These are phyloP conservation scores for Wickerhamiella kurtzmanii DNA, from an alignment of 805 yeast species.

Conservation along the genomic window DNA sequence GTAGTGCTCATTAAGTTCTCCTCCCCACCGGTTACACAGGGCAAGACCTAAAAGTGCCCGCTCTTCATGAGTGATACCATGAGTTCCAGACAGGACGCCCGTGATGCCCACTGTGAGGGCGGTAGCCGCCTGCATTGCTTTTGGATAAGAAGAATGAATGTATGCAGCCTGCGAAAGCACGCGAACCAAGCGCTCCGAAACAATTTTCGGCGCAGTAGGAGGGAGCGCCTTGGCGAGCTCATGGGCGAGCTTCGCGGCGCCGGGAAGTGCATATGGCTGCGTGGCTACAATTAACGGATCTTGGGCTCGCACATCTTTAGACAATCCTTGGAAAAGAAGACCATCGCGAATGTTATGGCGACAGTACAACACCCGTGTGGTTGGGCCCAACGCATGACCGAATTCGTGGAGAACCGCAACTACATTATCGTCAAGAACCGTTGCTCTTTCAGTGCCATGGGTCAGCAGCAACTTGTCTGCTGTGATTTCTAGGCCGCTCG, in stretches of 20 bases:
- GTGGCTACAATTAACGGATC: conserved; percentile 63
- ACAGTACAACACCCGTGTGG: conserved; percentile 38
- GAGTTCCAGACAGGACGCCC: conserved; percentile 63
- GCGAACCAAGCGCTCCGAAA: conserved; percentile 46
- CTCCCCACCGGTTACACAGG: conserved; percentile 72
- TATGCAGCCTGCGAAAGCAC: conserved; percentile 64
- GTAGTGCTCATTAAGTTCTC: conserved; percentile 34
- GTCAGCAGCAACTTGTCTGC: conserved; percentile 1
- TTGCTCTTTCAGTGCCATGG: background rate
- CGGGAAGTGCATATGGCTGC: conserved; percentile 55
- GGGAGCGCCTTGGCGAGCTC: conserved; percentile 48
- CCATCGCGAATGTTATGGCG: conserved; percentile 77
- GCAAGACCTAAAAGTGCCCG: conserved; percentile 63
- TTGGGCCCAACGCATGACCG: conserved; percentile 2
- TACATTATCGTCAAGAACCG: background rate
- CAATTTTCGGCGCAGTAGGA: conserved; percentile 42
- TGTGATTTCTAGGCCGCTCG: conserved; percentile 8
- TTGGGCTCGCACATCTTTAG: conserved; percentile 42
- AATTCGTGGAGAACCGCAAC: conserved; percentile 6
- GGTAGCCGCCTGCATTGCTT: conserved; percentile 62
- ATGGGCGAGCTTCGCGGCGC: conserved; percentile 43
- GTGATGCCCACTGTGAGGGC: conserved; percentile 60
- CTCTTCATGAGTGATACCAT: conserved; percentile 59
- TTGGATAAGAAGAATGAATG: conserved; percentile 64
- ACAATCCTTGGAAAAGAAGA: conserved; percentile 47